Evolutionary conservation across 2,329 filamentous ascomycete species (phyloP), one percentile per base, ranked within the genome.

Genomic region (Fusarium zealandicum): DNA sequence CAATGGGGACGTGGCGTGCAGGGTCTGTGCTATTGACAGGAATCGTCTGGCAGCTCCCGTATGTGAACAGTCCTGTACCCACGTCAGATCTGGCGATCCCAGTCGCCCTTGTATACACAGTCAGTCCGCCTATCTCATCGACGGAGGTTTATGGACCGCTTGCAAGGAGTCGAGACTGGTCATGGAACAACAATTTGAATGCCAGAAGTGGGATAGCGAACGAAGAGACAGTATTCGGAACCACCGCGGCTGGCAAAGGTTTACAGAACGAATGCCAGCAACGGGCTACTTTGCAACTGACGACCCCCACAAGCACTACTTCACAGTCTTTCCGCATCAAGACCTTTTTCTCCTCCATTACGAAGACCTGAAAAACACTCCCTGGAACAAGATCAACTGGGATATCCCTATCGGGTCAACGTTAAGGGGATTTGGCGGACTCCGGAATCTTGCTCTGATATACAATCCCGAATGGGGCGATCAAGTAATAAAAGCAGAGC

Each of bases 271-370:
- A 9, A 20, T 30, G 6, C 30, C 31, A 6, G 41, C 40, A 17
- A 50, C 37, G 17, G 52, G 39, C 3, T 47, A 25, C 14, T 61
- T 60, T 13, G 14, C 16, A 2, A 11, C 25, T 8, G 25, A 7
- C 8, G 39, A 35, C 1, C 22, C 38, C 2, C 32, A 40, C 17
- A 13, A 17, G 3, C 6, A 27, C 10, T 47, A 43, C 13, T 40
- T 55, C 16, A 60, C 59, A 1, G 36, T 51, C 3, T 13, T 41
- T 9, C 53, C 46, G 0, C 33, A 47, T 11, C 18, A 17, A 7
- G 53, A 60, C 14, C 39, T 62, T 1, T 57, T 62, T 27, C 28
- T 60, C 4, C 30, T 55, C 2, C 50, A 62, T 17, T 3, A 20
- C 0, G 13, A 41, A 6, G 13, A 12, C 2, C 5, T 58, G 0